Base-by-base conservation (phyloP, 371 early-diverging fungal species). In the Vavraia culicis region DNA sequence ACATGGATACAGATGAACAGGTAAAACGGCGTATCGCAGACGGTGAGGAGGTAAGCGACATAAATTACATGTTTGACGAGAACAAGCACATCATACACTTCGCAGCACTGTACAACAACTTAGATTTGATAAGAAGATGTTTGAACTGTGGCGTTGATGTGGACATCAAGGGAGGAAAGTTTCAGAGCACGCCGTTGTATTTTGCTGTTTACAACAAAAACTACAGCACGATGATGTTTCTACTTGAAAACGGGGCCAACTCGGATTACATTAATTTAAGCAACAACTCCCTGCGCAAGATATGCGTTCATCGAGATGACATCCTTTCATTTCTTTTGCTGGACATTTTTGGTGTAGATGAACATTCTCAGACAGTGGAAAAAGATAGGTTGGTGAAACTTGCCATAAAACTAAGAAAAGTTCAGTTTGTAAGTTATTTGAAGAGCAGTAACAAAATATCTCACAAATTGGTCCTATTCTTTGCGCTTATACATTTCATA, bases 141-240 rank as follows among this genome's bases (percentile, higher is more conserved):
- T 11, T 46, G 13, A 16, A 22, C 8, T 0, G n/a, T 4, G 21
- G 11, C 13, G 14, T 10, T 10, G 9, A n/a, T 8, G 20, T 53
- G 13, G 37, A 59, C 41, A 22, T 22, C 18, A 20, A 22, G 10
- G 59, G 59, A 10, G 59, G 59, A 3, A 35, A 14, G 14, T 44
- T 41, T 11, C 19, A 36, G 3, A 54, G 54, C 32, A 43, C 49
- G 1, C 59, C 59, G 21, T 8, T 59, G 3, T 37, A 41, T 11
- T 59, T 49, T 53, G 52, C 54, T 27, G 13, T 44, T 0, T 59
- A 59, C 33, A 59, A 59, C 32, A 20, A 15, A 9, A 59, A 52
- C 40, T 45, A 53, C 19, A 53, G 35, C 15, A 33, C 38, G 3
- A 43, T 48, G 14, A n/a, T 38, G 14, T 40, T 48, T 20, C 32